Conservation (phyloP, 75 land plant species). For the Selaginella moellendorffii region DNA sequence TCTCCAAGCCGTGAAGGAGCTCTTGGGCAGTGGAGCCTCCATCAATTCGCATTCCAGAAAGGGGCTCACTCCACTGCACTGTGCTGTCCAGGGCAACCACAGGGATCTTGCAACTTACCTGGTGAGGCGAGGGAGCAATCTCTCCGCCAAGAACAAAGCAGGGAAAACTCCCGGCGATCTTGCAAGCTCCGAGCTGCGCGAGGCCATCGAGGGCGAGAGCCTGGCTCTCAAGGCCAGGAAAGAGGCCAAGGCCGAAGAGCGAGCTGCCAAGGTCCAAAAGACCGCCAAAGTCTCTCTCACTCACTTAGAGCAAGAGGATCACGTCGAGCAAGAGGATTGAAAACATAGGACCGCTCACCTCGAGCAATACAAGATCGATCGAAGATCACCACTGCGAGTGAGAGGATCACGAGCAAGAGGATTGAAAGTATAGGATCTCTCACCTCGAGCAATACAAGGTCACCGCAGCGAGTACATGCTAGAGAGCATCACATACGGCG, state of each 20-base stretch:
- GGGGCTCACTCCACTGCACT: constrained; percentile 77
- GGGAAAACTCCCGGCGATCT: constrained; percentile 72
- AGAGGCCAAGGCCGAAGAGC: neutral
- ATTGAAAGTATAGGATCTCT: too few species aligned
- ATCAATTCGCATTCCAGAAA: constrained; percentile 63
- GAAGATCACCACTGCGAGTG: too few species aligned
- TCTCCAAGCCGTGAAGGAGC: constrained; percentile 49
- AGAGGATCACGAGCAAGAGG: too few species aligned
- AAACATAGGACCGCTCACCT: too few species aligned
- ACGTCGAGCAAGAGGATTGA: too few species aligned
- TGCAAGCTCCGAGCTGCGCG: constrained; percentile 50
- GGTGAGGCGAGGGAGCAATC: constrained; percentile 56
- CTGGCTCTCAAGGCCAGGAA: constrained; percentile 3
- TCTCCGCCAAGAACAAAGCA: constrained; percentile 45
- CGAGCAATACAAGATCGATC: too few species aligned
- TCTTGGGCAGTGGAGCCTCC: constrained; percentile 53
- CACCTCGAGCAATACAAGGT: too few species aligned
- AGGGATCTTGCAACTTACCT: constrained; percentile 52
- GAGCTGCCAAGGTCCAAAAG: too few species aligned
- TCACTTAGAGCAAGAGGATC: too few species aligned
- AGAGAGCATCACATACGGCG: too few species aligned
- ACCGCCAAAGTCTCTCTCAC: too few species aligned
- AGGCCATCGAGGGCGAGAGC: constrained; percentile 25
- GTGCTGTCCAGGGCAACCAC: constrained; percentile 73
- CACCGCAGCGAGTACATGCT: too few species aligned